phyloP scores from a whole-genome alignment of 192 early-diverging fungal genomes.

The Coemansia sp. region DNA sequence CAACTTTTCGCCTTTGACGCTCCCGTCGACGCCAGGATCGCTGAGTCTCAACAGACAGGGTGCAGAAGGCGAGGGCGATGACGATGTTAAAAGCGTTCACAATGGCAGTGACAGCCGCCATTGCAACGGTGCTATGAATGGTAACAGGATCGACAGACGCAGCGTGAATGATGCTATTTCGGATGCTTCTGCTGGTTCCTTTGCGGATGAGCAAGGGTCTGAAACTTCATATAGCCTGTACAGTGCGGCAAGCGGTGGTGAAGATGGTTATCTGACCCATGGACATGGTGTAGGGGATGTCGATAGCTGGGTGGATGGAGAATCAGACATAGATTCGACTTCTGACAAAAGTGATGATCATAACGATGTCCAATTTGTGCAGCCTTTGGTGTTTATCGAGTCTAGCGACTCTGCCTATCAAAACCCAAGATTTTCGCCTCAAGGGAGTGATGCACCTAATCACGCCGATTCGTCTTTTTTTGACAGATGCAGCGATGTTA shows the following conservation, averaged over 20 bases:
- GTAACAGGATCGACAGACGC: background rate
- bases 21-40: slow-evolving; percentile 50
- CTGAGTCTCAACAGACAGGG: slow-evolving; percentile 15
- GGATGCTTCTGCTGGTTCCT: background rate
- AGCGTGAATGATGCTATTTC: background rate
- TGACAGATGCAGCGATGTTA: background rate
- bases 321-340: slow-evolving; percentile 8
- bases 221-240: slow-evolving; percentile 31
- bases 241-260: slow-evolving; percentile 28
- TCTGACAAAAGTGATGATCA: background rate
- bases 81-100: background rate
- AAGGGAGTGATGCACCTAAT: background rate
- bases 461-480: background rate
- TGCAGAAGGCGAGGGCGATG: background rate
- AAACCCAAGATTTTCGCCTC: background rate
- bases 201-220: slow-evolving; percentile 5
- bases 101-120: background rate
- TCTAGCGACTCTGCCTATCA: background rate
- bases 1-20: slow-evolving; percentile 51
- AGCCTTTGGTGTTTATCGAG: slow-evolving; percentile 2
- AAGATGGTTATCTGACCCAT: slow-evolving; percentile 6
- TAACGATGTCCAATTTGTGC: slow-evolving; percentile 11
- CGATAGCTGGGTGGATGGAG: slow-evolving; percentile 14
- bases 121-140: background rate
- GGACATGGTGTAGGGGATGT: slow-evolving; percentile 10